Conservation (phyloP, 2,329 filamentous ascomycete genomes). For the Fusarium miscanthi region DNA sequence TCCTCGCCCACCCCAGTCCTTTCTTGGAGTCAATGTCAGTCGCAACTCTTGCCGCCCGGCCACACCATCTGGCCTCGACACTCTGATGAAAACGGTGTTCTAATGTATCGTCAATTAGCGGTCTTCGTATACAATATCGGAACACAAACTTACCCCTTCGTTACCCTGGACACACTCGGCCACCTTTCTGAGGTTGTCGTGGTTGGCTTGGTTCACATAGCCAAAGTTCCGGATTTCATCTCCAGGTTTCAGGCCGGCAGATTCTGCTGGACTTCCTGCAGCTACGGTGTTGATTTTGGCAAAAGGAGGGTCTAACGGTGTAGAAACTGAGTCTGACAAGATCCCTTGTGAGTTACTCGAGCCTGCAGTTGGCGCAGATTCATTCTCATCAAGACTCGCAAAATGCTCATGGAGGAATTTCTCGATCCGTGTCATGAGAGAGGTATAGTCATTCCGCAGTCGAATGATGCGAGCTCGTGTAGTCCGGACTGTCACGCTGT, state of each 20-base stretch:
- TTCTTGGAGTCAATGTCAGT: slow-evolving; percentile 78
- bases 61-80: slow-evolving; percentile 61
- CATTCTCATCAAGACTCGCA: slow-evolving; percentile 71
- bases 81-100: slow-evolving; percentile 77
- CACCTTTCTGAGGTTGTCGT: slow-evolving; percentile 86
- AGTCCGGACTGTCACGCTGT: slow-evolving; percentile 77
- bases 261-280: slow-evolving; percentile 80
- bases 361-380: slow-evolving; percentile 43
- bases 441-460: slow-evolving; percentile 93
- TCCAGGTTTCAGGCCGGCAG: slow-evolving; percentile 81
- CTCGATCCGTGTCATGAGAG: slow-evolving; percentile 85
- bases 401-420: slow-evolving; percentile 90
- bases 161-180: slow-evolving; percentile 91
- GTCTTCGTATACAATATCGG: background rate
- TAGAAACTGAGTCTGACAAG: slow-evolving; percentile 47
- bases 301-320: slow-evolving; percentile 63
- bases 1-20: slow-evolving; percentile 90
- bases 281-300: slow-evolving; percentile 90
- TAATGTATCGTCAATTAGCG: slow-evolving; percentile 53
- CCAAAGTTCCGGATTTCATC: slow-evolving; percentile 90
- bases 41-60: slow-evolving; percentile 67
- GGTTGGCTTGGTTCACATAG: slow-evolving; percentile 82
- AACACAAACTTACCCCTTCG: slow-evolving; percentile 76
- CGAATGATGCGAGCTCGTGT: slow-evolving; percentile 89
- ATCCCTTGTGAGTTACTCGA: slow-evolving; percentile 45